Evolutionary conservation across 1,284 basidiomycete species (phyloP).

Genomic region (Cryptococcus sp.): DNA sequence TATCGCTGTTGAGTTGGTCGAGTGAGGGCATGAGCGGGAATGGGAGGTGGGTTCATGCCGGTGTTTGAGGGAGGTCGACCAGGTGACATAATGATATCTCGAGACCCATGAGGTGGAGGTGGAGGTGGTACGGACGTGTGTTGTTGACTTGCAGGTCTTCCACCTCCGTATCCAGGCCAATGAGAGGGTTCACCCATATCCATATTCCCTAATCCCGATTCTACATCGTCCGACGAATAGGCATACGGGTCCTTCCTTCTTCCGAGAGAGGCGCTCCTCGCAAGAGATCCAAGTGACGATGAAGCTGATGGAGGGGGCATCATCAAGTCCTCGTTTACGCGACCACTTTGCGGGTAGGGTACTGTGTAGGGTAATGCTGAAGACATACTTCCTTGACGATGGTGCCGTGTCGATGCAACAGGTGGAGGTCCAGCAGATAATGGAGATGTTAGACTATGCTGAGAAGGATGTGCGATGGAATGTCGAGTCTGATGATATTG

Average conservation of each 20-base stretch:
- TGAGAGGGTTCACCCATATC: constrained; percentile 9
- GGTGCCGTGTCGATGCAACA: constrained; percentile 5
- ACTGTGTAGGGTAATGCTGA: constrained; percentile 11
- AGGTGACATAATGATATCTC: constrained; percentile 28
- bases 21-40: constrained; percentile 19
- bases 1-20: constrained; percentile 9
- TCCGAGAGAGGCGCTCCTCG: constrained; percentile 39
- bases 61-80: constrained; percentile 7
- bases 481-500: constrained; percentile 8
- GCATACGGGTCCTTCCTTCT: constrained; percentile 45
- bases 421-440: constrained; percentile 7
- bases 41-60: constrained; percentile 32
- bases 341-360: constrained; percentile 13
- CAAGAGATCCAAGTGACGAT: constrained; percentile 29
- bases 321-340: constrained; percentile 14
- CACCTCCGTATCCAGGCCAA: constrained; percentile 6
- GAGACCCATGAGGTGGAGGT: constrained; percentile 1
- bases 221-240: constrained; percentile 45
- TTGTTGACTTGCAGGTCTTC: neutral
- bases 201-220: constrained; percentile 40
- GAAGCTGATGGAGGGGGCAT: constrained; percentile 18
- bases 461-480: neutral
- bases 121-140: constrained; percentile 1
- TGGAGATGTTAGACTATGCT: constrained; percentile 7
- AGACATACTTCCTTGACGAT: constrained; percentile 16